Base-by-base conservation (phyloP, 163 green algal genomes). In the Smithsoniella earleae region DNA sequence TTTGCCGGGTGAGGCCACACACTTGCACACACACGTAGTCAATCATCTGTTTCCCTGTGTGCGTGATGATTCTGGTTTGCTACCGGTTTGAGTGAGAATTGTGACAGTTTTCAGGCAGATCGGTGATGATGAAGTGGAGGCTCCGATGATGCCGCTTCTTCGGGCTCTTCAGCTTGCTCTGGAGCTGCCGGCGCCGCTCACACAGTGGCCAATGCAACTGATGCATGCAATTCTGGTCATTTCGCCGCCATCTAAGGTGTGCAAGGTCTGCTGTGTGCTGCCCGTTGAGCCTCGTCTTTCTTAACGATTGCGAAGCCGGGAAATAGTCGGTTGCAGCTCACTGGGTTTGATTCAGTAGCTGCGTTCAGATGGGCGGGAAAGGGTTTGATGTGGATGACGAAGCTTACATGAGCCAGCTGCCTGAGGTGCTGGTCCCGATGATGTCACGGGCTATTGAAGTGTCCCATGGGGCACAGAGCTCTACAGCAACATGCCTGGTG, bases 201-300 rank as follows among this genome's bases (percentile, higher is more conserved):
- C 58, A 1, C 58, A 69, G 58, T 69, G 58, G 58, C 58, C 58
- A 16, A 30, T 69, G 58, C 58, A 69, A 31, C 58, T 69, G 58
- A 30, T 69, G 58, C 34, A 69, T 36, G 58, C 58, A 30, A 10
- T 27, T 8, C 33, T 25, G 25, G 33, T 64, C 8, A n/a, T n/a
- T n/a, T n/a, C n/a, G n/a, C n/a, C n/a, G n/a, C n/a, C n/a, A n/a
- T n/a, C n/a, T n/a, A n/a, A n/a, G n/a, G n/a, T n/a, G n/a, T n/a
- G n/a, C n/a, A n/a, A n/a, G n/a, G n/a, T n/a, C n/a, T n/a, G n/a
- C n/a, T n/a, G n/a, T n/a, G n/a, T n/a, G n/a, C n/a, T n/a, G n/a
- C n/a, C n/a, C n/a, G n/a, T n/a, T n/a, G n/a, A n/a, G n/a, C n/a
- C n/a, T n/a, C n/a, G n/a, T n/a, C n/a, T n/a, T n/a, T n/a, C n/a